phyloP scores from a whole-genome alignment of 2,329 filamentous ascomycete species.

The Stachybotrys chlorohalonatus region DNA sequence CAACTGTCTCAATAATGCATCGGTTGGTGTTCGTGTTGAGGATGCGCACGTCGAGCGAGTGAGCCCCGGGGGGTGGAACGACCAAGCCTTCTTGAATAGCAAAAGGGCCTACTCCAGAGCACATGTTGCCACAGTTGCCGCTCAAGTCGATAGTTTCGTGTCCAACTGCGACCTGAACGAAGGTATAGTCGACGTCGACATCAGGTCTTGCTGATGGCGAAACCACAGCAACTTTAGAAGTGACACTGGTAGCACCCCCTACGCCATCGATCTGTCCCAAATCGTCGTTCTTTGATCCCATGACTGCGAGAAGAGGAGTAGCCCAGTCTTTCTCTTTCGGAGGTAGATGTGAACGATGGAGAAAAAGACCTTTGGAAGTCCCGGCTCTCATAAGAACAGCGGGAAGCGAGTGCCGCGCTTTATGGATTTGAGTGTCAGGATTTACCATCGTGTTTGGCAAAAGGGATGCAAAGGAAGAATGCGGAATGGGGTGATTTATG shows the following conservation, averaged over 20 bases:
- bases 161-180: constrained; percentile 51
- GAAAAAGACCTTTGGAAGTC: constrained; percentile 52
- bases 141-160: constrained; percentile 45
- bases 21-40: constrained; percentile 56
- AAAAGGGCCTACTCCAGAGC: constrained; percentile 49
- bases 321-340: constrained; percentile 34
- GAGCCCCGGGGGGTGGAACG: constrained; percentile 12
- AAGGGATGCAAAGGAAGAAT: neutral
- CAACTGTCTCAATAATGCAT: constrained; percentile 44
- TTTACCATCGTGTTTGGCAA: neutral
- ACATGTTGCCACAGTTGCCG: constrained; percentile 57
- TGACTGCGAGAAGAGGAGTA: constrained; percentile 39
- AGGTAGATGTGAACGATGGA: constrained; percentile 46
- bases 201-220: constrained; percentile 26
- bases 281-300: constrained; percentile 46
- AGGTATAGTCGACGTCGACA: constrained; percentile 53
- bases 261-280: constrained; percentile 54
- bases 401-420: constrained; percentile 19
- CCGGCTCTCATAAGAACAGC: constrained; percentile 55
- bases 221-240: constrained; percentile 54
- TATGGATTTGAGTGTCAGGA: neutral
- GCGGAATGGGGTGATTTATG: no score
- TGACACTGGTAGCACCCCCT: constrained; percentile 50
- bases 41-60: constrained; percentile 29
- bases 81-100: constrained; percentile 43